Percentiles rank a stretch among this genome's conserved stretches.
These are phyloP conservation scores for Coniochaeta ligniaria DNA, from an alignment of 2,329 filamentous ascomycete genomes.

Conservation along the genomic window DNA sequence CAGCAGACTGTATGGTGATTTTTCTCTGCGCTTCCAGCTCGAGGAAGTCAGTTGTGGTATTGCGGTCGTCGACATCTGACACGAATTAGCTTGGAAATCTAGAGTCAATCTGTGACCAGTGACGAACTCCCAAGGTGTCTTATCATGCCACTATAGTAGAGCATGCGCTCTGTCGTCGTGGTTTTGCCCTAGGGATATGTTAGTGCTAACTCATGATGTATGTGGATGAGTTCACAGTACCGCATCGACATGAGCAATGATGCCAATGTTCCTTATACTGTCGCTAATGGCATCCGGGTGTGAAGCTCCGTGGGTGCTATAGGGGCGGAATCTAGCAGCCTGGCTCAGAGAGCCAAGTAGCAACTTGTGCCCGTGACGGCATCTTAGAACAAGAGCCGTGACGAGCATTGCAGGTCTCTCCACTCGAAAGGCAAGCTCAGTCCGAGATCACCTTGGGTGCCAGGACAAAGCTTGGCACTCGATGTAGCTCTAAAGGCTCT, in stretches of 20 bases:
- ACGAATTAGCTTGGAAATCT: conserved; percentile 6
- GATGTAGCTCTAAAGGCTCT: neutral
- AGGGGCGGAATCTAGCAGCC: neutral
- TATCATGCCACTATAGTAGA: conserved; percentile 90
- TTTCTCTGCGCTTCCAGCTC: conserved; percentile 86
- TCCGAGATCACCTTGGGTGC: neutral
- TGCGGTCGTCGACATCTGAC: conserved; percentile 86
- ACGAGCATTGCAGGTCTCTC: neutral
- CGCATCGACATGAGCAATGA: conserved; percentile 97
- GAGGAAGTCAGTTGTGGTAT: conserved; percentile 94
- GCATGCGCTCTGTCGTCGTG: conserved; percentile 97
- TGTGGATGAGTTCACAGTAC: conserved; percentile 27
- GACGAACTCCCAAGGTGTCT: conserved; percentile 64
- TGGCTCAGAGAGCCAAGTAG: neutral
- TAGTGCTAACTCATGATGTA: neutral
- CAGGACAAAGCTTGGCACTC: neutral
- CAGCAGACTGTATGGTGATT: conserved; percentile 96
- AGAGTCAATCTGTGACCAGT: neutral
- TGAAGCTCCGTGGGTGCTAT: conserved; percentile 5
- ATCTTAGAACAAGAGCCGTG: neutral
- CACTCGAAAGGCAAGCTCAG: neutral
- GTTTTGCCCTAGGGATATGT: conserved; percentile 65
- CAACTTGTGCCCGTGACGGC: neutral
- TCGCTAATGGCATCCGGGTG: conserved; percentile 35
- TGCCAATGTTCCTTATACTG: conserved; percentile 87